phyloP scores from a whole-genome alignment of 805 yeast genomes.

The Candida ipomoeae region DNA sequence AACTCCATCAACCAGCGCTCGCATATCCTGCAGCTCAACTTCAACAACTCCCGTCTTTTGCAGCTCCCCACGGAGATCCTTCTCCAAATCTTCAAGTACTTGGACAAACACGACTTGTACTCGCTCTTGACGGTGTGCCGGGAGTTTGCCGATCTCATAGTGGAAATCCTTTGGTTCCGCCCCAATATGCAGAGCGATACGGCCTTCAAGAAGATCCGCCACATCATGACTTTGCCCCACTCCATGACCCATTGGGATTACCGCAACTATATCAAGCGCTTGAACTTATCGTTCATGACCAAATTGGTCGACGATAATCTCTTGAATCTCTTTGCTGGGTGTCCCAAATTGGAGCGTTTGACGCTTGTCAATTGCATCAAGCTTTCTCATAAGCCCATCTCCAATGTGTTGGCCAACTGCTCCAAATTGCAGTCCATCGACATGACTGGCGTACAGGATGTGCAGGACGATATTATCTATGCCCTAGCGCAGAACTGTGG shows the following conservation, averaged over 20 bases:
- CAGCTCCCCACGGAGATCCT: slow-evolving; percentile 58
- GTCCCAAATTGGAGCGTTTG: slow-evolving; percentile 76
- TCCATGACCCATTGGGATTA: slow-evolving; percentile 59
- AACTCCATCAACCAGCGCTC: slow-evolving; percentile 17
- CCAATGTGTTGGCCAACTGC: slow-evolving; percentile 60
- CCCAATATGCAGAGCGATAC: slow-evolving; percentile 59
- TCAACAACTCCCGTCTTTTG: slow-evolving; percentile 37
- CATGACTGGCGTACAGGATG: slow-evolving; percentile 68
- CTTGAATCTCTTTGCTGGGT: slow-evolving; percentile 57
- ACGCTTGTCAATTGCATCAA: slow-evolving; percentile 77
- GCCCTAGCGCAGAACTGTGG: slow-evolving; percentile 69
- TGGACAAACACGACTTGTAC: slow-evolving; percentile 59
- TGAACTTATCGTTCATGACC: slow-evolving; percentile 75
- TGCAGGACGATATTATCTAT: slow-evolving; percentile 61
- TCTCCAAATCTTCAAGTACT: slow-evolving; percentile 60
- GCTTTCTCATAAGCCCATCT: slow-evolving; percentile 57
- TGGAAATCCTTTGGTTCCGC: slow-evolving; percentile 83
- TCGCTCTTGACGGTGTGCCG: slow-evolving; percentile 69
- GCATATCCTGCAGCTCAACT: slow-evolving; percentile 22
- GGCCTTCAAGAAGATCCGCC: slow-evolving; percentile 49
- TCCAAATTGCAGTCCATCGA: slow-evolving; percentile 78
- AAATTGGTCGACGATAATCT: slow-evolving; percentile 61
- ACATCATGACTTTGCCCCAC: slow-evolving; percentile 49
- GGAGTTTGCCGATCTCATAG: slow-evolving; percentile 72
- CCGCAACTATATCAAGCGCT: slow-evolving; percentile 65